Percentiles rank a stretch among this genome's conserved stretches.
Evolutionary conservation across 2,329 filamentous ascomycete genomes (phyloP).

Genomic region (Colletotrichum spinosum): DNA sequence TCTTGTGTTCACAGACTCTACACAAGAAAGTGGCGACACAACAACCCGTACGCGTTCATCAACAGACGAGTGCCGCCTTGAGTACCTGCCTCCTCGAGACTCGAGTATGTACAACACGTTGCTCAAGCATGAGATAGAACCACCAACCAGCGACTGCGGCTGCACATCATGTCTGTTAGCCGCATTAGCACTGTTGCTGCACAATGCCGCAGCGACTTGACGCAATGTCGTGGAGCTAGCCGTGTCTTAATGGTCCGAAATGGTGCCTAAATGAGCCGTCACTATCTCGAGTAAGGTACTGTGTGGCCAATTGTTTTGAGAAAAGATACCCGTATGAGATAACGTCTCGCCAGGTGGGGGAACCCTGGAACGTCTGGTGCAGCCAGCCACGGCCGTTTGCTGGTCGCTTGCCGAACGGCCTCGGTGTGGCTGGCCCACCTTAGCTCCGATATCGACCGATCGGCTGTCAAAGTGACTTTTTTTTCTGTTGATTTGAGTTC

Average conservation of each 20-base stretch:
- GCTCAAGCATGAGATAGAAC: too few relatives aligned
- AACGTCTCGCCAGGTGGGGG: too few relatives aligned
- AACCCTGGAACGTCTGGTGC: background rate
- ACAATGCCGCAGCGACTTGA: conserved; percentile 6
- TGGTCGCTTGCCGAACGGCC: conserved; percentile 35
- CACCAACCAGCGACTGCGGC: too few relatives aligned
- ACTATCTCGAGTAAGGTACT: too few relatives aligned
- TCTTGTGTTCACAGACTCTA: too few relatives aligned
- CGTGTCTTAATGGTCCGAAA: conserved; percentile 21
- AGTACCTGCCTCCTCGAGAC: too few relatives aligned
- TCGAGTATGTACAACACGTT: too few relatives aligned
- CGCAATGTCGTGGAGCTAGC: conserved; percentile 18
- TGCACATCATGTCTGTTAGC: background rate
- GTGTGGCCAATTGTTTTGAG: too few relatives aligned
- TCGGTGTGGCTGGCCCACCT: conserved; percentile 31
- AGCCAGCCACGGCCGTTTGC: conserved; percentile 14
- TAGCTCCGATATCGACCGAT: conserved; percentile 37
- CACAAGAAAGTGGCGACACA: too few relatives aligned
- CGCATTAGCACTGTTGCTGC: background rate
- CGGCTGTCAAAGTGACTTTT: conserved; percentile 28
- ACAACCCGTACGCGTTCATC: too few relatives aligned
- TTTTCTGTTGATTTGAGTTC: conserved; percentile 14
- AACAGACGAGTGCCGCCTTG: too few relatives aligned
- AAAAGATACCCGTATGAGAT: too few relatives aligned
- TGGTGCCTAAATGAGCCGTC: background rate